Evolutionary conservation across 768 basidiomycete genomes (phyloP).

Genomic region (Mycena galopus): DNA sequence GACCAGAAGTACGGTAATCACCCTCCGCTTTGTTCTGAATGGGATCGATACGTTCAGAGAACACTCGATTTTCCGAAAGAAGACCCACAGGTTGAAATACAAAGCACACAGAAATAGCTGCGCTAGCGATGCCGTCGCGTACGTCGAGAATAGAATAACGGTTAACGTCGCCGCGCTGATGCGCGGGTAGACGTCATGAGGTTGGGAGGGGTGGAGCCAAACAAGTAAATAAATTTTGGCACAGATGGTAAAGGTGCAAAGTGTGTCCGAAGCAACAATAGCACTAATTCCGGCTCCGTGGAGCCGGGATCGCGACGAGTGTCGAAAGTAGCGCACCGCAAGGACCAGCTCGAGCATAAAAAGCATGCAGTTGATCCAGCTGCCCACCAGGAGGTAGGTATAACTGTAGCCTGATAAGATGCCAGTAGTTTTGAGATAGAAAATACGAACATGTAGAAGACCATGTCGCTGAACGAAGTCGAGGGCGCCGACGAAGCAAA

Average conservation of each 20-base stretch:
- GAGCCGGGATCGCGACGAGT: neutral
- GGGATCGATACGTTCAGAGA: neutral
- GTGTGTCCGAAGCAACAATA: slow-evolving; percentile 5
- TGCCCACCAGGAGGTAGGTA: neutral
- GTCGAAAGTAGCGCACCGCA: slow-evolving; percentile 1
- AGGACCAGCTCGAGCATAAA: slow-evolving; percentile 23
- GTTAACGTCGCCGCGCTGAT: neutral
- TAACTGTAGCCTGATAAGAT: too few relatives aligned
- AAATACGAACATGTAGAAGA: too few relatives aligned
- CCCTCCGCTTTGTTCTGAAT: slow-evolving; percentile 7
- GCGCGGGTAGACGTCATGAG: neutral
- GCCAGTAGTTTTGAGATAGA: too few relatives aligned
- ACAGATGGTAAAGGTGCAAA: slow-evolving; percentile 18
- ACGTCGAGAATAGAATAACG: slow-evolving; percentile 13
- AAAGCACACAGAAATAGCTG: slow-evolving; percentile 25
- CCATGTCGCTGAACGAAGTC: too few relatives aligned
- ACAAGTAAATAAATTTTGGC: neutral
- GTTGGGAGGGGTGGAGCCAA: neutral
- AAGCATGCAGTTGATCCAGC: slow-evolving; percentile 28
- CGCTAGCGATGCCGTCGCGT: slow-evolving; percentile 17
- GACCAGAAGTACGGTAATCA: neutral
- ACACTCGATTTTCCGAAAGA: neutral
- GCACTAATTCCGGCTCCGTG: neutral
- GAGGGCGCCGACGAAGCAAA: too few relatives aligned
- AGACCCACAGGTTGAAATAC: slow-evolving; percentile 22